Conservation (phyloP, 805 yeast genomes). For the Candida saitoana region DNA sequence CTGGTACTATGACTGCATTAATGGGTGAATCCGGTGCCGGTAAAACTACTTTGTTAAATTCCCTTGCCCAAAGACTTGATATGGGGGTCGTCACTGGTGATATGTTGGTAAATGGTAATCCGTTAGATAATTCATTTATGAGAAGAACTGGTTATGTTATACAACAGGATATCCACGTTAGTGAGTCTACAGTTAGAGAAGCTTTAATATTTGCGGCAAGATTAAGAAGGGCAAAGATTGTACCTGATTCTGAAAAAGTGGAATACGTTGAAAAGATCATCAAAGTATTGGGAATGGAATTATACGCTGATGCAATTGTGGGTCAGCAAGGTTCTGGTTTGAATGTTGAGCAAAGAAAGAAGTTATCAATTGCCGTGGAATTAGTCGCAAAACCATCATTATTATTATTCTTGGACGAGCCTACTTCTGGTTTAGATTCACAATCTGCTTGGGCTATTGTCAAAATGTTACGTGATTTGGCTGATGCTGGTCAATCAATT, state of each 20-base stretch:
- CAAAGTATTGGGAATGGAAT: constrained; percentile 61
- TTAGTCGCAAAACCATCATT: constrained; percentile 38
- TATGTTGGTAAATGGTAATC: constrained; percentile 61
- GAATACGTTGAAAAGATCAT: constrained; percentile 69
- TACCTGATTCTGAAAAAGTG: constrained; percentile 54
- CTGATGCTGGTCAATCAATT: constrained; percentile 39
- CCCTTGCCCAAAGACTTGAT: constrained; percentile 65
- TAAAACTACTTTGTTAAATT: constrained; percentile 72
- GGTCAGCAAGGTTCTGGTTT: constrained; percentile 68
- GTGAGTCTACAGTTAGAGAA: constrained; percentile 69
- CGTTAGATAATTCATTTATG: constrained; percentile 62
- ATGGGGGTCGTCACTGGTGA: constrained; percentile 71
- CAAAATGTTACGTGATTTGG: constrained; percentile 36
- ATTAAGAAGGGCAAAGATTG: constrained; percentile 62
- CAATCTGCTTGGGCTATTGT: constrained; percentile 43
- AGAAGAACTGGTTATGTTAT: constrained; percentile 78
- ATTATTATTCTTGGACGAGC: constrained; percentile 38
- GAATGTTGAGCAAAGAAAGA: constrained; percentile 39
- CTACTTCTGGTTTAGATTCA: constrained; percentile 43
- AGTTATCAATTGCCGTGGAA: constrained; percentile 40
- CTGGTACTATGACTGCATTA: constrained; percentile 75
- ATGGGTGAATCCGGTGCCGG: constrained; percentile 92
- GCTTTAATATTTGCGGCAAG: constrained; percentile 68
- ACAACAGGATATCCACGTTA: constrained; percentile 74
- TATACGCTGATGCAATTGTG: constrained; percentile 73